Percentiles rank a stretch among this genome's conserved stretches.
phyloP scores from a whole-genome alignment of 805 yeast species.

The Kazachstania bromeliacearum region DNA sequence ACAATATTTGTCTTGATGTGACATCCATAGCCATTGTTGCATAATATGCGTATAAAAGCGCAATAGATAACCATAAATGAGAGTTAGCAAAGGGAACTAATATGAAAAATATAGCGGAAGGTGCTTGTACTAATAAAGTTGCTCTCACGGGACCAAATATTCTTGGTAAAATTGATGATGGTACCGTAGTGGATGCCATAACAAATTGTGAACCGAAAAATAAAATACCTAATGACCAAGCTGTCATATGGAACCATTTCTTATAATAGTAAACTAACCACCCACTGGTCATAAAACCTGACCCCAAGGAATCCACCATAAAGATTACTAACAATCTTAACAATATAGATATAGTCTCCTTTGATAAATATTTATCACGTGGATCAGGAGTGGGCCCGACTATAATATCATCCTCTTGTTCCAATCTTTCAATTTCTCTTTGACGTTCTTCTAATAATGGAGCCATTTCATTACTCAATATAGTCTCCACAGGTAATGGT shows the following conservation, averaged over 20 bases:
- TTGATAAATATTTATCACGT: slow-evolving; percentile 24
- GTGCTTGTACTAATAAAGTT: slow-evolving; percentile 63
- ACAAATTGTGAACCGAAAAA: slow-evolving; percentile 56
- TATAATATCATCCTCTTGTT: neutral
- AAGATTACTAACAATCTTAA: slow-evolving; percentile 49
- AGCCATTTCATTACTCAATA: slow-evolving; percentile 20
- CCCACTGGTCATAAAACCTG: slow-evolving; percentile 79
- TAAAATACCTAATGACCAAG: slow-evolving; percentile 53
- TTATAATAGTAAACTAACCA: slow-evolving; percentile 83
- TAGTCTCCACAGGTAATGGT: slow-evolving; percentile 9
- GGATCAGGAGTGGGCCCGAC: neutral
- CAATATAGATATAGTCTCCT: slow-evolving; percentile 36
- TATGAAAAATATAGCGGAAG: slow-evolving; percentile 59
- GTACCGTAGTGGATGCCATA: slow-evolving; percentile 62
- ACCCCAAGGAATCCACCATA: slow-evolving; percentile 80
- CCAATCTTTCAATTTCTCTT: slow-evolving; percentile 1
- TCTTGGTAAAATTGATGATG: slow-evolving; percentile 64
- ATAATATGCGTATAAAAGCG: slow-evolving; percentile 45
- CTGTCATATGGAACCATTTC: slow-evolving; percentile 41
- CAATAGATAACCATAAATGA: slow-evolving; percentile 36
- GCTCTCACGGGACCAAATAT: slow-evolving; percentile 71
- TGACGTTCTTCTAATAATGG: slow-evolving; percentile 15
- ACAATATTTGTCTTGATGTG: slow-evolving; percentile 76
- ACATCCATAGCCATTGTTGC: slow-evolving; percentile 78
- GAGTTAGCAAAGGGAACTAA: slow-evolving; percentile 40